phyloP scores from a whole-genome alignment of 768 basidiomycete species.

The Boletus sp. region DNA sequence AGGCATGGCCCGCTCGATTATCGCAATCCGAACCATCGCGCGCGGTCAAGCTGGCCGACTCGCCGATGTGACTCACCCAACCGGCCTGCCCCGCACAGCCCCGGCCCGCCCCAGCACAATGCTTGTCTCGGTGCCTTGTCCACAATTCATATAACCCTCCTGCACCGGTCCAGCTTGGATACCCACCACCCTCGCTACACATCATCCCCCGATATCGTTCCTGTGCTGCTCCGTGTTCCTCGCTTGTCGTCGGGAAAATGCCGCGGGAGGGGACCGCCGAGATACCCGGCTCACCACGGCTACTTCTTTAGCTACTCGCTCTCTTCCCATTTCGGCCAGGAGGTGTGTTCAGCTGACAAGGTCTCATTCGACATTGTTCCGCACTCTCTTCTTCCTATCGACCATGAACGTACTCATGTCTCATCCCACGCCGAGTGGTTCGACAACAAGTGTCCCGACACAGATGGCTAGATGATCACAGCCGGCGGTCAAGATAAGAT shows the following conservation, averaged over 20 bases:
- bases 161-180: not conserved
- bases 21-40: constrained; percentile 32
- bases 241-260: not conserved
- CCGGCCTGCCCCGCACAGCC: not conserved
- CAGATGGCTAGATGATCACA: constrained; percentile 7
- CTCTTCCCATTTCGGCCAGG: too few species aligned
- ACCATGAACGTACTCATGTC: not conserved
- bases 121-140: constrained; percentile 18
- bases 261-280: not conserved
- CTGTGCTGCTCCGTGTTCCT: constrained; percentile 13
- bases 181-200: constrained; percentile 6
- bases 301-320: not conserved
- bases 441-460: too few species aligned
- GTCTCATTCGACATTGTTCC: not conserved
- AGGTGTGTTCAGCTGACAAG: not conserved
- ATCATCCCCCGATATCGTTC: constrained; percentile 12
- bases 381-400: not conserved
- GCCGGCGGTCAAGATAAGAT: constrained; percentile 21
- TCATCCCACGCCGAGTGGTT: not conserved
- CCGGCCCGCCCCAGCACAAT: constrained; percentile 7
- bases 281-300: constrained; percentile 4
- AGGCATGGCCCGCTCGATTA: constrained; percentile 30
- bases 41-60: too few species aligned
- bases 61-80: constrained; percentile 15
- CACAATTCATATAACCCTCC: too few species aligned